Evolutionary conservation across 148 eudicot species (phyloP), one percentile per base, ranked within the genome.

Genomic region (Bassia scoparia): DNA sequence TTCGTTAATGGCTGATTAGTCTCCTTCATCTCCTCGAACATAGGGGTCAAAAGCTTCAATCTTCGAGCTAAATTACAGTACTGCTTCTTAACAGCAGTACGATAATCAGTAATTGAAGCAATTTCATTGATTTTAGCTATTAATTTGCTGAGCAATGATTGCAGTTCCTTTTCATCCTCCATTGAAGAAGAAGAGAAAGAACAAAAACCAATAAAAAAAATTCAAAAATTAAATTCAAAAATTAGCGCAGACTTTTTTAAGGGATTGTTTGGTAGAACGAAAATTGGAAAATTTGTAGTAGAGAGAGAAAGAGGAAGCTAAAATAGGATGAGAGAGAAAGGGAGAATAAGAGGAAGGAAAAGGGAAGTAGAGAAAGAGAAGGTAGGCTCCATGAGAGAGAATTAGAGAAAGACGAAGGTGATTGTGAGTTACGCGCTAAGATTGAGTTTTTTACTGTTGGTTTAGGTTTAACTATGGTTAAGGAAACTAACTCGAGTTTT

Each of bases 21-120:
- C 24, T 90, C 98, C 61, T 84, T 88, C 56, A 93, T 83, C 80
- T 93, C 97, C 71, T 93, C 98, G 49, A 93, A 93, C 95, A 93
- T 83, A 59, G 98, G 95, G n/a, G 82, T 75, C 76, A 93, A 76
- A 29, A 93, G 83, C 87, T 93, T 93, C 69, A 93, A 68, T 75
- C 98, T 72, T 37, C 98, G 65, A 8, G 92, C 91, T 75, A 93
- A 74, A 73, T 93, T 93, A 44, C 86, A 79, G 76, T 82, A 90
- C 68, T 89, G 91, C 74, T 81, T 93, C 83, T 88, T 93, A n/a
- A 90, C 89, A 18, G 83, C 44, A 29, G 70, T 54, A 27, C 87
- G 75, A 77, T 85, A 90, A 4, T 84, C 95, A 11, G 92, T 77
- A 7, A 86, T 84, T 3, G 83, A 62, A 48, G 95, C 78, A 34